Base-by-base conservation (phyloP, 1,139 yeast genomes). In the Entelexis paramagnoliae region DNA sequence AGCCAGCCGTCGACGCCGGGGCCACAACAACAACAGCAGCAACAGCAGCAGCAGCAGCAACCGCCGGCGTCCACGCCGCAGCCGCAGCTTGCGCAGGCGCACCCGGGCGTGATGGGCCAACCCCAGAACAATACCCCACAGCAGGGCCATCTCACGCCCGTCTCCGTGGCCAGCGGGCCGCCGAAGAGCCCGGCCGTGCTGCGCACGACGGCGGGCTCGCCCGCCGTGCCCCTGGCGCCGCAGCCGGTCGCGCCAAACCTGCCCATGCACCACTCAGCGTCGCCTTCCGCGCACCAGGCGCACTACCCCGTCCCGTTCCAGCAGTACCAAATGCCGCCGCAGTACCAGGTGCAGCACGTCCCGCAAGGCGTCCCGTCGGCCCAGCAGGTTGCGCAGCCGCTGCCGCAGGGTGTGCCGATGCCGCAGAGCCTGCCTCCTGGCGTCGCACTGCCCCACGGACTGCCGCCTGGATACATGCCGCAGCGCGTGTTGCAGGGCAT, bases 401-500 rank as follows among this genome's bases (percentile, higher is more conserved):
- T 40, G 2, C 48, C 42, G 19, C 47, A 35, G 47, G 48, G 40
- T 22, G 29, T 38, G 10, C 50, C 40, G 5, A 41, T 44, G 46
- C 36, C 32, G 38, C 52, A 34, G 32, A 19, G 24, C 29, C 46
- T 48, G 40, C 52, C 51, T 1, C 49, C 48, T 4, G 47, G 44
- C 9, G 30, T 49, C 47, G 46, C 40, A 5, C 42, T 46, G 6
- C 46, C 49, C 22, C 49, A 46, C 29, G 50, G 48, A 34, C 34
- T 41, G 24, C 50, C 38, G 16, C 50, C 49, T 17, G 46, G 40
- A 2, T 51, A 51, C 48, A 32, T 51, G 22, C 53, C 53, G 11
- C 53, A 53, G 33, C 58, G 54, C 35, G 42, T 39, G 34, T 38
- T 48, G 35, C 53, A 55, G 47, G 51, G 53, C 49, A 38, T 49